phyloP scores from a whole-genome alignment of 2,329 filamentous ascomycete genomes.

The Alternaria triticina region DNA sequence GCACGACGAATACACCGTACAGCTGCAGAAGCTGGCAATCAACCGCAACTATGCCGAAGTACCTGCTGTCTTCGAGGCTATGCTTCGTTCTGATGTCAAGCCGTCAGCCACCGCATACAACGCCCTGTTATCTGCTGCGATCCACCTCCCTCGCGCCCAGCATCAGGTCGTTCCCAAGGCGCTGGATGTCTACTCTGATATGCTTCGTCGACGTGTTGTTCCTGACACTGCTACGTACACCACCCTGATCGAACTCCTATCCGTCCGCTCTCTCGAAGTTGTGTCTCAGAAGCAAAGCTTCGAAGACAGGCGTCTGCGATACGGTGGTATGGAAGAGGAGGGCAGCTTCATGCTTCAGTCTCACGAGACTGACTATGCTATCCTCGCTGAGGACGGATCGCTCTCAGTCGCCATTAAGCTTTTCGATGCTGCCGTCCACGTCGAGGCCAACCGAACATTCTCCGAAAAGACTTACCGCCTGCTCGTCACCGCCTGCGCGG shows the following conservation, averaged over 20 bases:
- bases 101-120: slow-evolving; percentile 92
- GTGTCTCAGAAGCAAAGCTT: slow-evolving; percentile 73
- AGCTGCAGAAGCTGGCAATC: slow-evolving; percentile 76
- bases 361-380: slow-evolving; percentile 83
- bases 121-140: slow-evolving; percentile 81
- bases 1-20: slow-evolving; percentile 75
- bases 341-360: slow-evolving; percentile 90
- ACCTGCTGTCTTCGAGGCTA: slow-evolving; percentile 85
- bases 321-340: slow-evolving; percentile 81
- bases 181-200: slow-evolving; percentile 93
- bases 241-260: slow-evolving; percentile 82
- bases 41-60: slow-evolving; percentile 83
- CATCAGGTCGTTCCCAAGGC: slow-evolving; percentile 89
- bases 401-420: slow-evolving; percentile 84
- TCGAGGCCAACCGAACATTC: slow-evolving; percentile 67
- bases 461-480: slow-evolving; percentile 83
- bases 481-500: slow-evolving; percentile 85
- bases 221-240: slow-evolving; percentile 88
- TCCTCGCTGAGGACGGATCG: slow-evolving; percentile 85
- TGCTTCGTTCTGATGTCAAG: slow-evolving; percentile 81
- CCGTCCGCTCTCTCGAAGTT: slow-evolving; percentile 80
- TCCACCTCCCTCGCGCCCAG: slow-evolving; percentile 78
- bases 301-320: slow-evolving; percentile 82
- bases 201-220: slow-evolving; percentile 83
- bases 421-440: slow-evolving; percentile 76